Conservation (phyloP, 257 asterid species). For the Solanum peruvianum region DNA sequence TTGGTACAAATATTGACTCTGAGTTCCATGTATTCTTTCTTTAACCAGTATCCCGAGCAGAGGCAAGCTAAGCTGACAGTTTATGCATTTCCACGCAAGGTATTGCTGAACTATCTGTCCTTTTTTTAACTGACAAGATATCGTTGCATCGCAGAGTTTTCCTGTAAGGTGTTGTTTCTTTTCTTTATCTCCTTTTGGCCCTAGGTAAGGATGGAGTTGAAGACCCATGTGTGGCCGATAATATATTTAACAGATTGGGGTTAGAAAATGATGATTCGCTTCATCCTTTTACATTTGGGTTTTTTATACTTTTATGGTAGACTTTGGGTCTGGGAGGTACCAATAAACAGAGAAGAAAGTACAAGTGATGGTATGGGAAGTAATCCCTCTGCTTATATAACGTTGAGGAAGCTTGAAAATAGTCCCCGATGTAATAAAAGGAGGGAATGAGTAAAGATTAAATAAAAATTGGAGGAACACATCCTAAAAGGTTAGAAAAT, state of each 20-base stretch:
- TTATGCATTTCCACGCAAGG: slow-evolving; percentile 63
- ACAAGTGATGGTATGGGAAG: background rate
- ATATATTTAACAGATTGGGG: background rate
- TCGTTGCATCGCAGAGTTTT: background rate
- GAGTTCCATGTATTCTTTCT: background rate
- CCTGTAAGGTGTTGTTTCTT: background rate
- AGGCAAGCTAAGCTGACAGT: slow-evolving; percentile 35
- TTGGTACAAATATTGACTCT: background rate
- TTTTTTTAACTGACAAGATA: background rate
- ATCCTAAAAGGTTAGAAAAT: background rate
- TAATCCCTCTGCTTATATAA: background rate
- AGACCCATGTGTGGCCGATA: background rate
- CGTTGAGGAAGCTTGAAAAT: background rate
- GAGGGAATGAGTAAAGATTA: background rate
- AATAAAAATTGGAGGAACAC: background rate
- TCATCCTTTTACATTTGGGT: background rate
- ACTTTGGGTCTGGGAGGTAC: background rate
- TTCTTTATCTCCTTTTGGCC: background rate
- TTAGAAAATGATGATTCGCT: background rate
- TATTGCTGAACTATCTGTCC: slow-evolving; percentile 1
- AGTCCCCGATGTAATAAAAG: background rate
- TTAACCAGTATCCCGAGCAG: slow-evolving; percentile 23
- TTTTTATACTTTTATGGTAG: background rate
- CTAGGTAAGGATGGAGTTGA: background rate
- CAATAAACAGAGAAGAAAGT: background rate